Evolutionary conservation across 2,329 filamentous ascomycete genomes (phyloP).

Genomic region (Talaromyces sp.): DNA sequence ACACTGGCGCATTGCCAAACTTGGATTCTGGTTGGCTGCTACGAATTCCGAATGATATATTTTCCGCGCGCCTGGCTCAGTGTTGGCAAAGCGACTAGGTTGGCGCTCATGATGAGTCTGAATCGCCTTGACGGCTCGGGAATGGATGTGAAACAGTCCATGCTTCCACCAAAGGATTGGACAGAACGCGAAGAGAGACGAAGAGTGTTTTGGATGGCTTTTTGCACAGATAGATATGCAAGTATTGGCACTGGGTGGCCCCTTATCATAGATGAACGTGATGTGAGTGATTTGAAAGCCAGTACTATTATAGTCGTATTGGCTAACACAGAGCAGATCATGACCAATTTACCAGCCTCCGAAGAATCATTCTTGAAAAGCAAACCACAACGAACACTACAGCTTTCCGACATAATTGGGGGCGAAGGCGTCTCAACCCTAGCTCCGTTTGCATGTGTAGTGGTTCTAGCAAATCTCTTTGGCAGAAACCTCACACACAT

Average conservation of each 20-base stretch:
- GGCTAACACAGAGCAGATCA: slow-evolving; percentile 56
- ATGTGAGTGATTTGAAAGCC: slow-evolving; percentile 54
- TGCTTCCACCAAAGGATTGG: slow-evolving; percentile 87
- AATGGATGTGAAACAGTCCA: slow-evolving; percentile 88
- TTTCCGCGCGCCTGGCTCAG: slow-evolving; percentile 96
- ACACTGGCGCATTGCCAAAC: slow-evolving; percentile 84
- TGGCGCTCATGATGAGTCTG: slow-evolving; percentile 89
- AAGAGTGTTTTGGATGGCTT: slow-evolving; percentile 93
- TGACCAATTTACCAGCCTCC: slow-evolving; percentile 79
- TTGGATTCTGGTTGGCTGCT: slow-evolving; percentile 76
- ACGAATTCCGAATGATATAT: slow-evolving; percentile 98
- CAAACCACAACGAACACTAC: slow-evolving; percentile 70
- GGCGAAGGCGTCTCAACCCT: slow-evolving; percentile 73
- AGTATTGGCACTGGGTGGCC: slow-evolving; percentile 98
- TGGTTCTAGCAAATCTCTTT: slow-evolving; percentile 85
- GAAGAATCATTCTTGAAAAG: slow-evolving; percentile 85
- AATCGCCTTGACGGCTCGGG: slow-evolving; percentile 82
- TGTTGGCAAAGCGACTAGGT: slow-evolving; percentile 75
- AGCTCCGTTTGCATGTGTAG: slow-evolving; percentile 76
- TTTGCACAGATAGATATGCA: slow-evolving; percentile 86
- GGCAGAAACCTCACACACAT: slow-evolving; percentile 89
- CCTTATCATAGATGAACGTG: slow-evolving; percentile 87
- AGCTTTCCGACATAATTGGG: slow-evolving; percentile 58
- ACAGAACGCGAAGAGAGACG: slow-evolving; percentile 89
- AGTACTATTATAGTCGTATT: background rate